phyloP scores from a whole-genome alignment of 306 rosid genomes.

The Prosopis cineraria region DNA sequence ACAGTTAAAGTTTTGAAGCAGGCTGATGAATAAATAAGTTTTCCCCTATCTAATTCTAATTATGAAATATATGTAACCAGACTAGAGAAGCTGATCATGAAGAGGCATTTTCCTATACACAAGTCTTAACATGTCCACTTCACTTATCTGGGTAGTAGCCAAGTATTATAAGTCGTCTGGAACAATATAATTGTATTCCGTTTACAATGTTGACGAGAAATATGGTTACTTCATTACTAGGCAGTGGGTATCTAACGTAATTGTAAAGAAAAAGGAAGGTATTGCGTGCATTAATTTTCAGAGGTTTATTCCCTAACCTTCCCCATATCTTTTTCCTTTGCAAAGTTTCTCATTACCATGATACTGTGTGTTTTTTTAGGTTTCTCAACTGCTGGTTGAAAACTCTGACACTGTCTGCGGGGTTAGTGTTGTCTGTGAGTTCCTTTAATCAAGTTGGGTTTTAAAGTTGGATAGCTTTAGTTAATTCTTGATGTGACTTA shows the following conservation, averaged over 20 bases:
- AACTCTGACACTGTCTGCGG: conserved; percentile 71
- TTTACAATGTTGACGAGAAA: too few species aligned
- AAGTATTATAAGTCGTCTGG: not conserved
- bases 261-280: not conserved
- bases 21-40: too few species aligned
- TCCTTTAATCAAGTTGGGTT: conserved; percentile 41
- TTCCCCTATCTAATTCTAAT: not conserved
- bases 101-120: not conserved
- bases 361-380: conserved; percentile 49
- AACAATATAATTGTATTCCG: not conserved
- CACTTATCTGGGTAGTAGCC: too few species aligned
- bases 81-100: not conserved
- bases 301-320: not conserved
- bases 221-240: not conserved
- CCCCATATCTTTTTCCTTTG: not conserved
- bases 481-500: conserved; percentile 32
- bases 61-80: not conserved
- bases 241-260: not conserved
- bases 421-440: conserved; percentile 64
- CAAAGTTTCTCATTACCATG: conserved; percentile 13
- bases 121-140: too few species aligned
- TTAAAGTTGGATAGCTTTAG: conserved; percentile 31
- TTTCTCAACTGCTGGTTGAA: conserved; percentile 66
- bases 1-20: not conserved
- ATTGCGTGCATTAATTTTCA: not conserved